Evolutionary conservation across 768 basidiomycete genomes (phyloP).

Genomic region (Pholiota molesta): DNA sequence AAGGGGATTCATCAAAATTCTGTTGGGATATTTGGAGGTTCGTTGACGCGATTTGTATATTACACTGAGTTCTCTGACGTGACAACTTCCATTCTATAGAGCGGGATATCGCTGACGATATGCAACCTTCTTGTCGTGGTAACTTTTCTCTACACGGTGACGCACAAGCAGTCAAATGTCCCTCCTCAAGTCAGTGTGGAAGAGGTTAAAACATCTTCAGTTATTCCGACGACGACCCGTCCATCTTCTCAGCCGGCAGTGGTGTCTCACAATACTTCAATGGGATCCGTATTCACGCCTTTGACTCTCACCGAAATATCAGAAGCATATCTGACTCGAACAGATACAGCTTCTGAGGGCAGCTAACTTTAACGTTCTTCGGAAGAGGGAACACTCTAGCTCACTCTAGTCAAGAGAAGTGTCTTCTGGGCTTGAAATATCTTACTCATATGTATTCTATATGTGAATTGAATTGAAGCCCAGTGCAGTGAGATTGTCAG

Average conservation of each 20-base stretch:
- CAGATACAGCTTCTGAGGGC: no score
- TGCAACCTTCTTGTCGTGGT: slow-evolving; percentile 31
- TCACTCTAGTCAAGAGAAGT: no score
- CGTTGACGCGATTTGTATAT: neutral
- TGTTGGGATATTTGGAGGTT: slow-evolving; percentile 23
- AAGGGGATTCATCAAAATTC: neutral
- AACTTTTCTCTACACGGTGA: slow-evolving; percentile 24
- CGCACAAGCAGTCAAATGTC: neutral
- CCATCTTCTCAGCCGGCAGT: neutral
- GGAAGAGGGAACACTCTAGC: no score
- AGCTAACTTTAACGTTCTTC: no score
- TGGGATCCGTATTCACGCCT: neutral
- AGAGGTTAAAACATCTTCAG: neutral
- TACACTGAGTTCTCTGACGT: neutral
- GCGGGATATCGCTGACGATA: slow-evolving; percentile 19
- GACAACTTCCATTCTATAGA: slow-evolving; percentile 4
- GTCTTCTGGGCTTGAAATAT: no score
- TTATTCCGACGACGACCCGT: neutral
- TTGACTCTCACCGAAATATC: neutral
- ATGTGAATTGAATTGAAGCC: no score
- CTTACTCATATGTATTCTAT: no score
- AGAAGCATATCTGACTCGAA: neutral
- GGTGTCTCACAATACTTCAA: neutral
- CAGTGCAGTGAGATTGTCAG: no score
- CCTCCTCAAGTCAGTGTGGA: neutral